Base-by-base conservation (phyloP, 371 early-diverging fungal species). In the Mucor mucedo region DNA sequence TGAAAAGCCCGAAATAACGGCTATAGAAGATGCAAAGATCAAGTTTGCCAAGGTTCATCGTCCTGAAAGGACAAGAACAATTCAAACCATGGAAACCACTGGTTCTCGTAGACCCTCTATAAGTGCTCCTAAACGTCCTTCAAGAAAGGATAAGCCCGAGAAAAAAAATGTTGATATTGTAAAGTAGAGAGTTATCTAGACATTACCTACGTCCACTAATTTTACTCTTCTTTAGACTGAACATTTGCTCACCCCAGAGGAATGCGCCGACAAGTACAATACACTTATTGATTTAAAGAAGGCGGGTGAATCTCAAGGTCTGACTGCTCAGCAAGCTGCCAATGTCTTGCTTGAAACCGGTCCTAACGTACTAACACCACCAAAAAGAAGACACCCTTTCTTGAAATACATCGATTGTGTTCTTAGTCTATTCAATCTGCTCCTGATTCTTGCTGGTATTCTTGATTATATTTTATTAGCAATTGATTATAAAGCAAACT, bases 281-380 rank as follows among this genome's bases (percentile, higher is more conserved):
- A 86, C 88, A 28, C 47, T 68, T 13, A 75, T 91, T 68, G 77
- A 93, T 66, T 28, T 64, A 3, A 67, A 50, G 4, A 87, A 87
- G 58, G 86, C 96, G 0, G 74, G 78, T 32, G 76, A 82, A 13
- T 93, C 93, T 9, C 44, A 62, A 21, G 97, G 97, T n/a, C 79
- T 97, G 14, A 75, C 82, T 11, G 47, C 75, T 1, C 82, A 75
- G 9, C 84, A 84, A 47, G 95, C 93, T 14, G 77, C 79, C 2
- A 72, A 83, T 44, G 77, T 90, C 28, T 73, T 94, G 40, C 56
- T 53, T 3, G 76, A 82, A 58, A 73, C 93, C 57, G 98, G 98
- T 0, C 95, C 87, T 45, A 97, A 97, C 72, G 59, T 84, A 21
- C 82, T 97, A 60, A 84, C 93, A 0, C 98, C 98, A 16, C 96